Conservation (phyloP, 2,329 filamentous ascomycete genomes). For the Epichloe festucae region DNA sequence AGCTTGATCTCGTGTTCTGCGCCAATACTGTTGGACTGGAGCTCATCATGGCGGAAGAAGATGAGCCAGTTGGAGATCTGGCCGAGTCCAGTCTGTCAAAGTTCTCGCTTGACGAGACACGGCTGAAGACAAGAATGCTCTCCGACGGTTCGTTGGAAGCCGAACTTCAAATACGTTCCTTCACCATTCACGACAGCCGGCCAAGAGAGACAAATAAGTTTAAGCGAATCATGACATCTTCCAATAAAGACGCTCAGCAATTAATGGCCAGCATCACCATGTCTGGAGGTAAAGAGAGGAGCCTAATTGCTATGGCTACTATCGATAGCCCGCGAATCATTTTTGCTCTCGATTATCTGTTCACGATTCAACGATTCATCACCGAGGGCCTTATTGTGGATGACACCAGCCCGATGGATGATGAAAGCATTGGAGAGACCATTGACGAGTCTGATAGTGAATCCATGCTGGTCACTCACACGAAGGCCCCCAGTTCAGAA, state of each 20-base stretch:
- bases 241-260: conserved; percentile 89
- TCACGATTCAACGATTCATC: conserved; percentile 76
- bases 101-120: conserved; percentile 88
- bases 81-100: conserved; percentile 75
- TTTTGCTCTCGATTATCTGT: conserved; percentile 89
- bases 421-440: conserved; percentile 42
- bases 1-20: conserved; percentile 83
- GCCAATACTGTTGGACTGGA: conserved; percentile 81
- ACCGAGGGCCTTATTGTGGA: conserved; percentile 52
- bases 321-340: conserved; percentile 92
- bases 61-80: conserved; percentile 65
- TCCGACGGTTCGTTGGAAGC: conserved; percentile 85
- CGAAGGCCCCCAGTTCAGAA: conserved; percentile 21
- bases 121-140: conserved; percentile 82
- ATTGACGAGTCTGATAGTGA: conserved; percentile 47
- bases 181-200: conserved; percentile 90
- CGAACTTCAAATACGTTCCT: conserved; percentile 84
- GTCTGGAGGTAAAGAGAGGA: conserved; percentile 68
- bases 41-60: conserved; percentile 63
- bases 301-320: conserved; percentile 80
- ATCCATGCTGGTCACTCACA: conserved; percentile 37
- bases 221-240: conserved; percentile 93
- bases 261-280: conserved; percentile 97
- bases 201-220: conserved; percentile 86
- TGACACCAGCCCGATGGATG: conserved; percentile 39